phyloP scores from a whole-genome alignment of 257 asterid genomes.

The Oldenlandia corymbosa region DNA sequence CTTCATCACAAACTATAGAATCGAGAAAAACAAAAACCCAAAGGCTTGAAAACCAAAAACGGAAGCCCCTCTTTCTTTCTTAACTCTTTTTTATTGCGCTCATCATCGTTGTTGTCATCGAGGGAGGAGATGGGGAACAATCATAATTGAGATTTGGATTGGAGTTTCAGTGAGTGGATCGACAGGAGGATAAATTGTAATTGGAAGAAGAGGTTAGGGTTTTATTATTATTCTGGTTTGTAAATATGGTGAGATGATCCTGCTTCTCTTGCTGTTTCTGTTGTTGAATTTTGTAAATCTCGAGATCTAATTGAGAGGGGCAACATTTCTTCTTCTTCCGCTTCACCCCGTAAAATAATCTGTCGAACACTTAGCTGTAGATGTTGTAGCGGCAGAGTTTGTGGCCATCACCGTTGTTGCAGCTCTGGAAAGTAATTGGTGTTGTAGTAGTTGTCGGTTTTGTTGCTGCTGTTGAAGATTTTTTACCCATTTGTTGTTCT shows the following conservation, averaged over 20 bases:
- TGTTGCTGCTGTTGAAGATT: conserved; percentile 29
- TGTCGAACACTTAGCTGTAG: no score
- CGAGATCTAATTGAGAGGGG: conserved; percentile 43
- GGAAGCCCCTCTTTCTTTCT: no score
- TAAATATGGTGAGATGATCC: no score
- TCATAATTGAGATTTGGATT: conserved; percentile 22
- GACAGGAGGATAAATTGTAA: conserved; percentile 42
- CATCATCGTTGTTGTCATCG: conserved; percentile 69
- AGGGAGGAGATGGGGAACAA: conserved; percentile 23
- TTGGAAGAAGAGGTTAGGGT: conserved; percentile 28
- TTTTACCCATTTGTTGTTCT: conserved; percentile 52
- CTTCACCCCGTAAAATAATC: conserved; percentile 54
- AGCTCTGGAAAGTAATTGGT: neutral
- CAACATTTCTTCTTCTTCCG: conserved; percentile 85
- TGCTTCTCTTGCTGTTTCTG: conserved; percentile 2
- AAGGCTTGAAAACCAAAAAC: no score
- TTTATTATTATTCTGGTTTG: conserved; percentile 12
- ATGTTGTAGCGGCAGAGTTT: neutral
- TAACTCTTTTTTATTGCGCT: conserved; percentile 76
- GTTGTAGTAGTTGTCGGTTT: conserved; percentile 14
- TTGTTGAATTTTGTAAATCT: conserved; percentile 10
- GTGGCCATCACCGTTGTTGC: neutral
- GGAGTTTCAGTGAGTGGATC: conserved; percentile 30
- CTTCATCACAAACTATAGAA: no score
- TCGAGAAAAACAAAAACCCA: no score